Conservation (phyloP, 2,329 filamentous ascomycete species). For the Exophiala calicioides region DNA sequence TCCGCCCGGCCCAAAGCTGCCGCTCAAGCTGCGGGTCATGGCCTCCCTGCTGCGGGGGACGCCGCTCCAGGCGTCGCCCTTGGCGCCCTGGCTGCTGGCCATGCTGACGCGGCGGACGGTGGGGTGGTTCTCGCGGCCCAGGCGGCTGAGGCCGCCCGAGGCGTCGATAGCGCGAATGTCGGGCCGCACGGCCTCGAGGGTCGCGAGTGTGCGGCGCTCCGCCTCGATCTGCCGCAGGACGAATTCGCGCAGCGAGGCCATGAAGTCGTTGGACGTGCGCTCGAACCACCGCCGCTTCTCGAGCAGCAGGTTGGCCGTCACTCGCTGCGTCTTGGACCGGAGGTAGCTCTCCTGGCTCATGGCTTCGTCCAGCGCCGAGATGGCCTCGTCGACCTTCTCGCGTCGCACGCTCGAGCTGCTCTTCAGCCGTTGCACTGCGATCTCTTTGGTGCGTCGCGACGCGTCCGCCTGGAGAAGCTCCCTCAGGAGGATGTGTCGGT, state of each 20-base stretch:
- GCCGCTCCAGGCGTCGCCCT: conserved; percentile 97
- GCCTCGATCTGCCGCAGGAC: conserved; percentile 93
- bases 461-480: conserved; percentile 92
- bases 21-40: conserved; percentile 74
- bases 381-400: conserved; percentile 98
- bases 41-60: conserved; percentile 80
- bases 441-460: conserved; percentile 75
- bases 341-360: conserved; percentile 78
- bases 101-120: conserved; percentile 70
- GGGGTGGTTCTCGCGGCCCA: conserved; percentile 87
- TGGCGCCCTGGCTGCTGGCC: conserved; percentile 87
- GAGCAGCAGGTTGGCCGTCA: conserved; percentile 82
- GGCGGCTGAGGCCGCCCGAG: conserved; percentile 81
- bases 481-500: conserved; percentile 92
- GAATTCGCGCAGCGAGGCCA: conserved; percentile 83
- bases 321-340: conserved; percentile 79
- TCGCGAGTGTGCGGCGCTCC: conserved; percentile 85
- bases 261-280: conserved; percentile 79
- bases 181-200: conserved; percentile 88
- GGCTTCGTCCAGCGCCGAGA: conserved; percentile 84
- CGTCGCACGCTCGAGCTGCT: conserved; percentile 80
- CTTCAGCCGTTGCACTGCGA: conserved; percentile 85
- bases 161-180: conserved; percentile 92
- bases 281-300: conserved; percentile 92
- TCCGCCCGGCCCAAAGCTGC: conserved; percentile 59